These are phyloP conservation scores for Ophiorrhiza pumila DNA, from an alignment of 257 asterid genomes.

Conservation along the genomic window DNA sequence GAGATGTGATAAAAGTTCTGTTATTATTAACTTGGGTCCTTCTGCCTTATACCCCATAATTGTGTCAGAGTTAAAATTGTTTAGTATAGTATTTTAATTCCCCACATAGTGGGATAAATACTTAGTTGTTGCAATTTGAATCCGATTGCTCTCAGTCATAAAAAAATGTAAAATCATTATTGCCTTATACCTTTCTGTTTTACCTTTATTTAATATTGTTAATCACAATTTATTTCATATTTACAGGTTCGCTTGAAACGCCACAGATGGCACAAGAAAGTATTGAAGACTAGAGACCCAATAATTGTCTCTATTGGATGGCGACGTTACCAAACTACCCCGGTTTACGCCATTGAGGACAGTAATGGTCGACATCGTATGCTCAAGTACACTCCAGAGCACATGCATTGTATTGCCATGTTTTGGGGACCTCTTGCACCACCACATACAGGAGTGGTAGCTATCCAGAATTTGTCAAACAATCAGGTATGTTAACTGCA, in stretches of 20 bases:
- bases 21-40: neutral
- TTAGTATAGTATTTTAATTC: too few relatives aligned
- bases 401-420: constrained; percentile 99
- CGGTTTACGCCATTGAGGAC: constrained; percentile 90
- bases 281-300: constrained; percentile 94
- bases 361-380: constrained; percentile 87
- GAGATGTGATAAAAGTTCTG: neutral
- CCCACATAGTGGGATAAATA: too few relatives aligned
- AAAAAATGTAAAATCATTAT: neutral
- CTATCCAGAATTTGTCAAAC: constrained; percentile 83
- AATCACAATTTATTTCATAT: constrained; percentile 8
- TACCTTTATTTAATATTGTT: neutral
- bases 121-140: too few relatives aligned
- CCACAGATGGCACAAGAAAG: constrained; percentile 98
- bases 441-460: constrained; percentile 85
- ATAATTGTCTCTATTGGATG: constrained; percentile 95
- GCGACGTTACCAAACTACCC: constrained; percentile 95
- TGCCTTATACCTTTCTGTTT: neutral
- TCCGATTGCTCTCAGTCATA: neutral
- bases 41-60: neutral
- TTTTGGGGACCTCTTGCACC: constrained; percentile 99
- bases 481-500: constrained; percentile 51
- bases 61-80: neutral
- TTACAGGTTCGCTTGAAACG: constrained; percentile 81
- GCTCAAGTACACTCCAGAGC: constrained; percentile 99